Conservation (phyloP, 176 grass and related monocot genomes). For the Oryza australiensis region DNA sequence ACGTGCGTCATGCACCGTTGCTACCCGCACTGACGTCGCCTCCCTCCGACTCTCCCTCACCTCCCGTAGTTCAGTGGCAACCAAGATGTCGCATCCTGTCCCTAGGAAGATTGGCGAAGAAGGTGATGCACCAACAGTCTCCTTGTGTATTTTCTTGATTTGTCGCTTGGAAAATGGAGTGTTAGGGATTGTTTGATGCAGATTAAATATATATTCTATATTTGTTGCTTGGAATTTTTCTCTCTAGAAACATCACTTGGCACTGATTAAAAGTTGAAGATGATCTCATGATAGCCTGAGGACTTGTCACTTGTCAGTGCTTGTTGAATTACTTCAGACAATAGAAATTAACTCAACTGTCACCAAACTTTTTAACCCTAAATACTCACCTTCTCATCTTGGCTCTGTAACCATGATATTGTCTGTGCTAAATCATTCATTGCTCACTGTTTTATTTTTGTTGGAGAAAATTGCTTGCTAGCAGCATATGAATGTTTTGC, state of each 20-base stretch:
- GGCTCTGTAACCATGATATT: slow-evolving; percentile 84
- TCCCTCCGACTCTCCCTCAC: no score
- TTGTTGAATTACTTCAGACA: background rate
- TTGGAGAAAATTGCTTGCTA: slow-evolving; percentile 50
- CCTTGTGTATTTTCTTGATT: no score
- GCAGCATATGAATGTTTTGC: slow-evolving; percentile 30
- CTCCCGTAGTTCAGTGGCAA: no score
- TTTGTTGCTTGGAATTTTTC: no score
- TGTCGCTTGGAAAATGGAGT: no score
- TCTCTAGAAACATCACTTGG: background rate
- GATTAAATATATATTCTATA: no score
- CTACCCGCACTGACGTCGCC: no score
- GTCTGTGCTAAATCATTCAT: slow-evolving; percentile 73
- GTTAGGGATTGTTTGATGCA: no score
- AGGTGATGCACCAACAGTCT: no score
- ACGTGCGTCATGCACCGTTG: no score
- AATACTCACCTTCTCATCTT: slow-evolving; percentile 80
- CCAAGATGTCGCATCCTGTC: no score
- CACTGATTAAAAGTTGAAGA: background rate
- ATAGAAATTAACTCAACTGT: slow-evolving; percentile 6
- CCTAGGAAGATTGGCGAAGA: no score
- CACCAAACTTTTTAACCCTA: slow-evolving; percentile 8
- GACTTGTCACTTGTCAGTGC: background rate
- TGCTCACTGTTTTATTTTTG: slow-evolving; percentile 85
- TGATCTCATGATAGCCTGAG: background rate